A percentile compares a stretch with the other conserved stretches of the same genome.
Conservation (phyloP, 2,329 filamentous ascomycete species). For the Lizonia empirigonia region DNA sequence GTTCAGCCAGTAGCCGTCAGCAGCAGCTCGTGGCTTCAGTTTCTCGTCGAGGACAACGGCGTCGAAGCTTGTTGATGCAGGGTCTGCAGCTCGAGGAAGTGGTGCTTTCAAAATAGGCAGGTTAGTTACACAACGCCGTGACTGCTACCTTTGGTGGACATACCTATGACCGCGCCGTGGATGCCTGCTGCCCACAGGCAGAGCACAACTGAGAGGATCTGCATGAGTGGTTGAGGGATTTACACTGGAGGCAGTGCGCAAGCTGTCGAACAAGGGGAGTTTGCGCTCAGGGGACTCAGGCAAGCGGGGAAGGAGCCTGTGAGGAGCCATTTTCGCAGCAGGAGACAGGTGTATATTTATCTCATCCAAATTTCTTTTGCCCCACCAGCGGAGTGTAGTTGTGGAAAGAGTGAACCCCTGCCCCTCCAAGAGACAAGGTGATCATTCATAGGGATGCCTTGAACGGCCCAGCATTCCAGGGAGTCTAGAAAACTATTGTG, state of each 20-base stretch:
- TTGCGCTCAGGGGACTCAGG: background rate
- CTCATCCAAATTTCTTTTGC: constrained; percentile 4
- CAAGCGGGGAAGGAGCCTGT: background rate
- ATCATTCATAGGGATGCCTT: constrained; percentile 20
- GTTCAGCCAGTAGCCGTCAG: constrained; percentile 50
- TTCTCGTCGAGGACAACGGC: constrained; percentile 6
- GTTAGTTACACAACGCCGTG: constrained; percentile 5
- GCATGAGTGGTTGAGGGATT: constrained; percentile 25
- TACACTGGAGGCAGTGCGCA: background rate
- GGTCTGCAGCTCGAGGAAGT: constrained; percentile 6
- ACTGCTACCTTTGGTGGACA: background rate
- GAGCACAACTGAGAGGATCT: constrained; percentile 29
- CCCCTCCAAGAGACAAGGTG: constrained; percentile 13
- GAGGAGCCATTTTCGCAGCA: background rate
- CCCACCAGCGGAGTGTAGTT: constrained; percentile 2
- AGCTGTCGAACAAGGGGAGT: background rate
- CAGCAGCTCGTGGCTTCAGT: constrained; percentile 6
- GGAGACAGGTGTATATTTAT: constrained; percentile 17
- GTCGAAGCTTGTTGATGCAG: background rate
- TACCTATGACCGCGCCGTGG: constrained; percentile 31
- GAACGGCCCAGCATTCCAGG: constrained; percentile 14
- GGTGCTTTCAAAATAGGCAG: constrained; percentile 14
- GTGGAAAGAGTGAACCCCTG: constrained; percentile 15
- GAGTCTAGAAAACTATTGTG: constrained; percentile 18
- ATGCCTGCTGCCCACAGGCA: constrained; percentile 39